Conservation (phyloP, 169 alveolate genomes). For the Plasmodium falciparum region DNA sequence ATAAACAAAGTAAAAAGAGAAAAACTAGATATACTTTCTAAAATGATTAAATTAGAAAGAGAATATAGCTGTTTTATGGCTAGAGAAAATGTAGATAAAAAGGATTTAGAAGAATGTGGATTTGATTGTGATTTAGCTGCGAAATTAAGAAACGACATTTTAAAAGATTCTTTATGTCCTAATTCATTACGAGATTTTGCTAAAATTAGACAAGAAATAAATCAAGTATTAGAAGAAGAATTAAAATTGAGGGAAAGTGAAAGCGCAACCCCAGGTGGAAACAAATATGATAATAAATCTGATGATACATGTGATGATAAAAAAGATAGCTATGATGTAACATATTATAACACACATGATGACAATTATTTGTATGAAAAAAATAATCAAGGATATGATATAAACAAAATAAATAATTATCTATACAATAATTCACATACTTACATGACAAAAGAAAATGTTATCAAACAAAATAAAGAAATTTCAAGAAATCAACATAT, state of each 20-base stretch:
- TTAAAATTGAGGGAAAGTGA: conserved; percentile 38
- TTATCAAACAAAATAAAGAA: too few species aligned
- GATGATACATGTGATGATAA: not conserved
- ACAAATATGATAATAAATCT: not conserved
- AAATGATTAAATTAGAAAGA: conserved; percentile 66
- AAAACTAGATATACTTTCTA: conserved; percentile 54
- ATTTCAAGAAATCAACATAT: too few species aligned
- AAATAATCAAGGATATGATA: not conserved
- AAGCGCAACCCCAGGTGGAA: not conserved
- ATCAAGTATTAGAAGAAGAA: conserved; percentile 66
- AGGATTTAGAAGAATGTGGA: conserved; percentile 70
- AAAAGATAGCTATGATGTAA: too few species aligned
- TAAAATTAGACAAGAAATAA: conserved; percentile 50
- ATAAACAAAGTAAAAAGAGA: conserved; percentile 69
- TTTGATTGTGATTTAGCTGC: conserved; percentile 72
- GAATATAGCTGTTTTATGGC: conserved; percentile 72
- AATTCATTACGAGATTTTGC: conserved; percentile 71
- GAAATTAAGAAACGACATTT: conserved; percentile 53
- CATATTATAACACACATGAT: too few species aligned
- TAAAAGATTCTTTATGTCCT: conserved; percentile 46
- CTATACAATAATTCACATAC: too few species aligned
- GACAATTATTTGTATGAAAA: too few species aligned
- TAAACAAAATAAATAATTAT: not conserved
- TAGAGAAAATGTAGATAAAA: conserved; percentile 66
- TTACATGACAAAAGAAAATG: too few species aligned